Evolutionary conservation across 2,329 filamentous ascomycete species (phyloP), one percentile per base, ranked within the genome.

Genomic region (Bipolaris sorokiniana): DNA sequence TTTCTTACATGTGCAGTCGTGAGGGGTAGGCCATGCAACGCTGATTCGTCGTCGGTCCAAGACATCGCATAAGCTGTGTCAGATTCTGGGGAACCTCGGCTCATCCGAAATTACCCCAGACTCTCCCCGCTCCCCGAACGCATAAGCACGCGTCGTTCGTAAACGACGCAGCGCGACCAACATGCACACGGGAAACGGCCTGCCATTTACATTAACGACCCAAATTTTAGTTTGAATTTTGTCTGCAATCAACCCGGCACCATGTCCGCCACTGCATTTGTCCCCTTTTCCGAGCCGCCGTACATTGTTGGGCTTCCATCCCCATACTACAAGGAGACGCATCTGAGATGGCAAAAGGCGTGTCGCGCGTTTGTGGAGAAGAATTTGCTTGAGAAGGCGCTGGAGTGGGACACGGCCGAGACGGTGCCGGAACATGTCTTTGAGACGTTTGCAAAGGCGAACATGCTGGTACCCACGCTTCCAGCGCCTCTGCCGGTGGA

Each of bases 231-330:
- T 5, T 16, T 34, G 7, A 28, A 18, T 41, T n/a, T 28, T 3
- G 16, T 11, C 22, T 45, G 5, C 9, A 5, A 13, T 28, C 20
- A 46, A n/a, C 26, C 45, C 16, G 44, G 11, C 58, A 64, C 46
- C n/a, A 75, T 74, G 72, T 67, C 70, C 6, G 64, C 71, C 20
- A 66, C 61, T 11, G 65, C 72, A 40, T 64, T 72, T 51, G 56
- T 90, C 23, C 90, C 90, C 48, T 90, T 92, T 77, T 87, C 88
- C 5, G 90, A 92, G 66, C 90, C 90, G 1, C 84, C 89, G 1
- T 92, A 88, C 78, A 82, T 92, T 45, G 81, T 81, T 65, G 88
- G 88, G 50, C 80, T 91, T 2, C 90, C 89, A 0, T 90, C 87
- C 0, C 86, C 89, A 11, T 90, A 91, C 78, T 90, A 90, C 78